Base-by-base conservation (phyloP, 805 yeast species). In the Yarrowia porcina region DNA sequence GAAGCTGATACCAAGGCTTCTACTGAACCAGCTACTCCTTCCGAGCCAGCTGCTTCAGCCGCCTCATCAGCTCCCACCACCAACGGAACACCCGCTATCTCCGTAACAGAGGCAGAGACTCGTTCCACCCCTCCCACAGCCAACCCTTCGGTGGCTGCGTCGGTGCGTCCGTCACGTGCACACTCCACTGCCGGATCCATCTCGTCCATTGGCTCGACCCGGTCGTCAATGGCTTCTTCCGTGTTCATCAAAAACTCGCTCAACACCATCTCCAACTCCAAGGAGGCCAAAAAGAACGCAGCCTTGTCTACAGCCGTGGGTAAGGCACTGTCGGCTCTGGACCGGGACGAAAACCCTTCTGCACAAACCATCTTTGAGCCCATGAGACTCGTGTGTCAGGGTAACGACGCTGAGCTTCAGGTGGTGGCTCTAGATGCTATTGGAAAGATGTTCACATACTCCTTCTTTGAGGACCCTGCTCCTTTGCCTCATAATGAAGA, bases 381-480 rank as follows among this genome's bases (percentile, higher is more conserved):
- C 0, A 78, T 93, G 69, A 82, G 90, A 69, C 73, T 85, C 11
- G 83, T 90, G 4, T 89, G 96, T 72, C 90, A 90, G 68, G 80
- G 86, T 12, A 77, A 84, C 27, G 83, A 82, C 64, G 78, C 79
- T 35, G 90, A 84, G 13, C 80, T 89, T 47, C 88, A 88, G 68
- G 80, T 87, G 17, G 79, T 82, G 47, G 90, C 97, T 0, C 79
- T 93, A 66, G 97, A 93, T 71, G 83, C 93, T 66, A 82, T 94
- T 64, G 89, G 96, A 61, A 94, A 92, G 73, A 79, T 91, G 18
- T 89, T 92, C 73, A 88, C 96, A n/a, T 90, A 89, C 71, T 87
- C 90, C 36, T 83, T 87, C 61, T 87, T 92, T 70, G 89, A 71
- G 39, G 73, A 72, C 56, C 72, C 73, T 6, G 70, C 67, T 10